These are phyloP conservation scores for Schizophyllum amplum DNA, from an alignment of 1,284 basidiomycete species.

Conservation along the genomic window DNA sequence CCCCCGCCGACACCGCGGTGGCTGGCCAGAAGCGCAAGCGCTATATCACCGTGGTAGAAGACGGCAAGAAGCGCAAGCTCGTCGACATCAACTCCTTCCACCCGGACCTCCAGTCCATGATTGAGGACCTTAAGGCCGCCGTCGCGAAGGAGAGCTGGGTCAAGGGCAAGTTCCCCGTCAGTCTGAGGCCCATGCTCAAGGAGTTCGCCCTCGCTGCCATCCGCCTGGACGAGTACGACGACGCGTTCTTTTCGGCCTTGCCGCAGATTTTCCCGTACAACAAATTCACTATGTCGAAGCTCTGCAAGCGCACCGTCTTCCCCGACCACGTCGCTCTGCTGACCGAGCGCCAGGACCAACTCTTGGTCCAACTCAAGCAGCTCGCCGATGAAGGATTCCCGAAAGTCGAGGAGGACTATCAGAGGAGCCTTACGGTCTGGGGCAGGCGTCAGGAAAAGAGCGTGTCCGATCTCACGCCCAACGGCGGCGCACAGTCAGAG, in stretches of 20 bases:
- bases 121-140: constrained; percentile 55
- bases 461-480: too few relatives aligned
- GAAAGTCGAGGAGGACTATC: constrained; percentile 67
- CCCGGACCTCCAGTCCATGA: constrained; percentile 53
- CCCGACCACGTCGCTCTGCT: constrained; percentile 58
- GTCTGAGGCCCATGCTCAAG: constrained; percentile 71
- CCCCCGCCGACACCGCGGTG: constrained; percentile 19
- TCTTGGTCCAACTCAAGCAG: constrained; percentile 49
- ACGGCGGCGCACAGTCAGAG: constrained; percentile 15
- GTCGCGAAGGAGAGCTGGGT: constrained; percentile 61
- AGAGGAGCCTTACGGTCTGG: constrained; percentile 53
- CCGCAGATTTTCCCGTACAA: constrained; percentile 89
- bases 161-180: constrained; percentile 81
- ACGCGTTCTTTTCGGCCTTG: constrained; percentile 86
- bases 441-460: constrained; percentile 56
- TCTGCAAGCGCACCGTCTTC: constrained; percentile 76
- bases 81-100: constrained; percentile 65
- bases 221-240: constrained; percentile 80
- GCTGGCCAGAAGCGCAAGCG: constrained; percentile 42
- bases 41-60: constrained; percentile 32
- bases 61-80: constrained; percentile 61
- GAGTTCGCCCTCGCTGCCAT: constrained; percentile 75
- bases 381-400: constrained; percentile 57
- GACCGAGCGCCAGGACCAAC: constrained; percentile 51
- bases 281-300: constrained; percentile 86